These are phyloP conservation scores for Amanita pseudoporphyria DNA, from an alignment of 768 basidiomycete species.

Conservation along the genomic window DNA sequence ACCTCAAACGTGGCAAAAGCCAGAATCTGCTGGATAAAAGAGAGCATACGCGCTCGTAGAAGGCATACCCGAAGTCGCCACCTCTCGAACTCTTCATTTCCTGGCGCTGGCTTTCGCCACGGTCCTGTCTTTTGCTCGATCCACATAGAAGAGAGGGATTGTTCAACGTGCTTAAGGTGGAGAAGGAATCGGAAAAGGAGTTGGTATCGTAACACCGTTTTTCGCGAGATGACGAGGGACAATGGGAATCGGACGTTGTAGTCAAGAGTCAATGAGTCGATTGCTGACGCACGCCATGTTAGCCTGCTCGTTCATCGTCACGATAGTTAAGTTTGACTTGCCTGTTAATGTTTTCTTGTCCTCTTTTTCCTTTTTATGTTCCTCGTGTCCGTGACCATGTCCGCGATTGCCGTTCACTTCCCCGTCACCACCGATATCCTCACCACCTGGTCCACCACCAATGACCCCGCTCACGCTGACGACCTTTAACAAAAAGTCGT, in stretches of 20 bases:
- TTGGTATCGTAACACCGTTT: slow-evolving; percentile 92
- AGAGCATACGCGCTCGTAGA: slow-evolving; percentile 84
- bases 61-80: slow-evolving; percentile 87
- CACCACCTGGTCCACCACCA: slow-evolving; percentile 27
- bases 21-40: slow-evolving; percentile 90
- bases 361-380: slow-evolving; percentile 57
- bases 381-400: slow-evolving; percentile 35
- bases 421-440: slow-evolving; percentile 39
- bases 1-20: slow-evolving; percentile 94
- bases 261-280: slow-evolving; percentile 88
- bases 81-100: slow-evolving; percentile 59
- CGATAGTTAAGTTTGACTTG: slow-evolving; percentile 21
- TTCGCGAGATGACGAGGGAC: slow-evolving; percentile 93
- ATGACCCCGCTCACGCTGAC: slow-evolving; percentile 73
- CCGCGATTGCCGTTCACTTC: slow-evolving; percentile 12
- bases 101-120: slow-evolving; percentile 60
- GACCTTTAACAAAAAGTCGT: slow-evolving; percentile 90
- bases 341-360: slow-evolving; percentile 77
- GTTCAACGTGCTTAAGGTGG: slow-evolving; percentile 91
- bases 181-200: slow-evolving; percentile 95
- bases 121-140: slow-evolving; percentile 78
- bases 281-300: slow-evolving; percentile 40
- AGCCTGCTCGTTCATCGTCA: neutral
- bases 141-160: slow-evolving; percentile 87
- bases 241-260: slow-evolving; percentile 95